These are phyloP conservation scores for Tuctoria greenei DNA, from an alignment of 176 grass and related monocot genomes.

Conservation along the genomic window DNA sequence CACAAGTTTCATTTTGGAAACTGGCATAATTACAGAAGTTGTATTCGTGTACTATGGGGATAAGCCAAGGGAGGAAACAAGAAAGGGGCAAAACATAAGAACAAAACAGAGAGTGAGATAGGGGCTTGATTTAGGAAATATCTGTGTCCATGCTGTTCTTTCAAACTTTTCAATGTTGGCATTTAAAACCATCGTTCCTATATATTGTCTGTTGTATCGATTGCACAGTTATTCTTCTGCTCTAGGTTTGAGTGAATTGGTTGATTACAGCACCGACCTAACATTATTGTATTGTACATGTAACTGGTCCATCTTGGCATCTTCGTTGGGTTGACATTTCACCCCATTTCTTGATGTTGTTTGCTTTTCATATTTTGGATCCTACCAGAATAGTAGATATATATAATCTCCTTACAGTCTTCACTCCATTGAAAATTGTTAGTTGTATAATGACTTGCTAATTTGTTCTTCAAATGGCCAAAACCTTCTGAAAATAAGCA, in stretches of 20 bases:
- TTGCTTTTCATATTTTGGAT: background rate
- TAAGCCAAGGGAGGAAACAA: background rate
- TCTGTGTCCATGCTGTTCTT: background rate
- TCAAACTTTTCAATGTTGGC: background rate
- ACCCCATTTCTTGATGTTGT: background rate
- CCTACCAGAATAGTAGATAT: background rate
- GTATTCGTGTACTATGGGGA: background rate
- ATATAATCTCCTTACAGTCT: background rate
- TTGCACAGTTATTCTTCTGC: background rate
- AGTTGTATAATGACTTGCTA: background rate
- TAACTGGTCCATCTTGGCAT: background rate
- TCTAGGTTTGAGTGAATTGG: background rate
- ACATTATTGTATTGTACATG: background rate
- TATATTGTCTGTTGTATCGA: slow-evolving; percentile 1
- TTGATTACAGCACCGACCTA: background rate
- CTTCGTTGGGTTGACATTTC: background rate
- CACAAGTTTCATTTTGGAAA: background rate
- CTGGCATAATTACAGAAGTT: background rate
- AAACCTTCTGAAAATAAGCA: background rate
- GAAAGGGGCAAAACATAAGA: background rate
- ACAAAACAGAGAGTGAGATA: background rate
- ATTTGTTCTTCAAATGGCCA: background rate
- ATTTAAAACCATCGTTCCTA: background rate
- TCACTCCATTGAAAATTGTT: background rate
- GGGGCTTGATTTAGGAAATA: background rate